phyloP scores from a whole-genome alignment of 345 rosid species.

The Toxicodendron radicans region DNA sequence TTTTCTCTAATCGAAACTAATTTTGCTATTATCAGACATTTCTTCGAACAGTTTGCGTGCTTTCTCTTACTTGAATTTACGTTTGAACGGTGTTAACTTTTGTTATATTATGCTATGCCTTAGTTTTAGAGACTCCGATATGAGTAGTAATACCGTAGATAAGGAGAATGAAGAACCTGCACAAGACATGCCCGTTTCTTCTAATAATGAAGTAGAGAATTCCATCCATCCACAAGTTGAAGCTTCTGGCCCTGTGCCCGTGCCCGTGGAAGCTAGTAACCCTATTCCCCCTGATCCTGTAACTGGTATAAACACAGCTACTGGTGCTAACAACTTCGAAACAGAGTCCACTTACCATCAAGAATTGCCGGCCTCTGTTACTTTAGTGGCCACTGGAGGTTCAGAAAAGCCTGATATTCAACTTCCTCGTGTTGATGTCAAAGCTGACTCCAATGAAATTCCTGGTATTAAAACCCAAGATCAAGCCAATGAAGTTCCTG shows the following conservation, averaged over 20 bases:
- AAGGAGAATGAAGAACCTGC: conserved; percentile 19
- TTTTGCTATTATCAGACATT: neutral
- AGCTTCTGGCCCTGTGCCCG: conserved; percentile 24
- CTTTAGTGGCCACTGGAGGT: conserved; percentile 26
- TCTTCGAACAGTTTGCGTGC: too few relatives aligned
- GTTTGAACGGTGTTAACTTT: neutral
- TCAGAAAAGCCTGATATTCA: conserved; percentile 24
- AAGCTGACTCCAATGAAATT: conserved; percentile 16
- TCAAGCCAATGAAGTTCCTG: conserved; percentile 24
- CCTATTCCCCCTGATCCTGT: conserved; percentile 15
- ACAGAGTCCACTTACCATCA: conserved; percentile 19
- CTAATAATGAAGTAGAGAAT: neutral
- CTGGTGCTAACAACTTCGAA: conserved; percentile 24
- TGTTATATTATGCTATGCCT: neutral
- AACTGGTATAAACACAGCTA: conserved; percentile 10
- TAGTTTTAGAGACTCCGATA: conserved; percentile 12
- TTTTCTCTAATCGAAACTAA: neutral
- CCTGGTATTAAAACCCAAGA: conserved; percentile 20
- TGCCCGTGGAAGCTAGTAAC: conserved; percentile 16
- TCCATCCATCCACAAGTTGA: neutral
- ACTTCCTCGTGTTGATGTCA: conserved; percentile 7
- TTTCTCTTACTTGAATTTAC: too few relatives aligned
- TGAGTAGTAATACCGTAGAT: conserved; percentile 25
- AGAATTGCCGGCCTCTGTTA: conserved; percentile 20
- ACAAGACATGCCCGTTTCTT: conserved; percentile 2